Percentiles rank a stretch among this genome's conserved stretches.
These are phyloP conservation scores for Gamsiella multidivaricata DNA, from an alignment of 192 early-diverging fungal genomes.

Conservation along the genomic window DNA sequence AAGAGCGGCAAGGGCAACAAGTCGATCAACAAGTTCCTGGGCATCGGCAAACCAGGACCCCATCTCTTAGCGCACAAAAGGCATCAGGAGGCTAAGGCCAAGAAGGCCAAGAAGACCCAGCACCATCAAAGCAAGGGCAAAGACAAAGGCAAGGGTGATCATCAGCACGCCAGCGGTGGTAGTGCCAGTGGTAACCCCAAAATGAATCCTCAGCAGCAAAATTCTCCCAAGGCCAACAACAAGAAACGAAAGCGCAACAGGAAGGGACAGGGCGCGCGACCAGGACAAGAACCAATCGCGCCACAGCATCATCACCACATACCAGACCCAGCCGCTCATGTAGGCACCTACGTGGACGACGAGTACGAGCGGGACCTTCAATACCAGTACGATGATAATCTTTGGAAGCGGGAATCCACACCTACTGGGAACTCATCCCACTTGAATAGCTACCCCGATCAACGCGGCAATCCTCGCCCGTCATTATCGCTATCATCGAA, in stretches of 20 bases:
- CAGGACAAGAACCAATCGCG: background rate
- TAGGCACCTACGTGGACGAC: conserved; percentile 7
- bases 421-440: no score
- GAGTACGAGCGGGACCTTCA: conserved; percentile 34
- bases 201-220: no score
- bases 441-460: no score
- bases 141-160: background rate
- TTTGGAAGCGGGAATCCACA: background rate
- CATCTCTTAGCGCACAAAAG: conserved; percentile 23
- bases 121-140: background rate
- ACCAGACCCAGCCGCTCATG: conserved; percentile 11
- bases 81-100: background rate
- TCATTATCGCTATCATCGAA: no score
- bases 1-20: conserved; percentile 37
- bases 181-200: no score
- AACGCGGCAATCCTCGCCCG: no score
- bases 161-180: no score
- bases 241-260: no score
- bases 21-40: conserved; percentile 45
- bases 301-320: conserved; percentile 9
- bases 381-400: conserved; percentile 17
- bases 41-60: conserved; percentile 43
- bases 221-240: no score
- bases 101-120: background rate
- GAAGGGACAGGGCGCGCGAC: no score